Base-by-base conservation (phyloP, 371 early-diverging fungal genomes). In the Actinomortierella wolfii region DNA sequence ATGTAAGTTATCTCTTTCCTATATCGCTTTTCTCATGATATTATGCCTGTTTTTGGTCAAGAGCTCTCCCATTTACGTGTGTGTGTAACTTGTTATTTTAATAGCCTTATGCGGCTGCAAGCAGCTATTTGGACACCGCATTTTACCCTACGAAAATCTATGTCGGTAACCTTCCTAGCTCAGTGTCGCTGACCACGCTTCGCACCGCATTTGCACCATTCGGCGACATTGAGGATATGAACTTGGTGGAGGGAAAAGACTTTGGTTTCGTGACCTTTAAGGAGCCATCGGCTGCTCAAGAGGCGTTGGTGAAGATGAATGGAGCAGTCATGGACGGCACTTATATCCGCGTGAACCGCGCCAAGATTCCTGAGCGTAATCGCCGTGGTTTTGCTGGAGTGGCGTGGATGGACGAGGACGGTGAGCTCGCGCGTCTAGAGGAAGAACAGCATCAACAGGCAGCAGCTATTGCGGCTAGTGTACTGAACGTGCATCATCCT, bases 341-440 rank as follows among this genome's bases (percentile, higher is more conserved):
- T 23, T 71, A 64, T 34, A 85, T 85, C 34, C 81, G 81, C 74
- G 85, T 85, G 51, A 85, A 85, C 46, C 82, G 85, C 21, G 85
- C 85, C 20, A 85, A 83, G 58, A 83, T 85, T 60, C 85, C 85
- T 21, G 85, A 85, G 59, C 66, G 85, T 48, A 85, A 85, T 43
- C 82, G 82, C 17, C 78, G 81, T 51, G 85, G 85, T 8, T 85
- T 85, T 73, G 85, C 83, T 47, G 83, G 83, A 44, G 77, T 85
- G 15, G 83, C 83, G 39, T 85, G 85, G 85, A 81, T 78, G 60
- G 85, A 85, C 26, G 83, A 85, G 57, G 81, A 79, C 73, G 71
- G 71, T 21, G 71, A 70, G 41, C 42, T 70, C 42, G 71, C 71
- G 4, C 59, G 55, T 15, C 40, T 60, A 42, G 71, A 70, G 54